These are phyloP conservation scores for Aspergillus brasiliensis DNA, from an alignment of 2,329 filamentous ascomycete genomes.

Conservation along the genomic window DNA sequence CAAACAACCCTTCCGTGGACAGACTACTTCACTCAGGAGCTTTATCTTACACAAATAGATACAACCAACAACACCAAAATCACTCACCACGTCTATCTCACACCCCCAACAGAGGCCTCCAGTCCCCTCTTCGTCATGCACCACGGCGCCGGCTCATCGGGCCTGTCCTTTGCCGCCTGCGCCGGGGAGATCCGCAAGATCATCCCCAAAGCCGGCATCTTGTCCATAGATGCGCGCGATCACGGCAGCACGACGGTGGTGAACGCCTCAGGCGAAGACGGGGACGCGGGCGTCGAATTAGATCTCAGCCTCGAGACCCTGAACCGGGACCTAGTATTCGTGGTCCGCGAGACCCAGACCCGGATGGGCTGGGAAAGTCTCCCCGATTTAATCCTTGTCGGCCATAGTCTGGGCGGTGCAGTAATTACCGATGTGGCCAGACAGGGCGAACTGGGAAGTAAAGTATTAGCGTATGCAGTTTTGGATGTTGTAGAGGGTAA, in stretches of 20 bases:
- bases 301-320: conserved; percentile 76
- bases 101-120: conserved; percentile 69
- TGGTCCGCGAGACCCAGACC: conserved; percentile 67
- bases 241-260: conserved; percentile 69
- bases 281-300: conserved; percentile 37
- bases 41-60: conserved; percentile 61
- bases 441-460: conserved; percentile 63
- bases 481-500: conserved; percentile 86
- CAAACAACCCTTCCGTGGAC: conserved; percentile 78
- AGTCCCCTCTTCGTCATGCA: conserved; percentile 85
- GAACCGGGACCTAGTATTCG: conserved; percentile 69
- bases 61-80: conserved; percentile 48
- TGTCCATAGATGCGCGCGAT: conserved; percentile 82
- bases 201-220: conserved; percentile 76
- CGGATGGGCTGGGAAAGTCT: conserved; percentile 72
- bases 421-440: conserved; percentile 83
- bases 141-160: conserved; percentile 92
- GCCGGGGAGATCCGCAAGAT: conserved; percentile 74
- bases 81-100: conserved; percentile 84
- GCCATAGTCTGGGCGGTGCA: conserved; percentile 90
- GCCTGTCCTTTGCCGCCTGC: conserved; percentile 84
- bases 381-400: conserved; percentile 78
- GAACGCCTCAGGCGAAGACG: background rate
- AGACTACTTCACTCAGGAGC: conserved; percentile 84
- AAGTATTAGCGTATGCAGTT: conserved; percentile 81